Base-by-base conservation (phyloP, 2,329 filamentous ascomycete genomes). In the Clarireedia paspali region DNA sequence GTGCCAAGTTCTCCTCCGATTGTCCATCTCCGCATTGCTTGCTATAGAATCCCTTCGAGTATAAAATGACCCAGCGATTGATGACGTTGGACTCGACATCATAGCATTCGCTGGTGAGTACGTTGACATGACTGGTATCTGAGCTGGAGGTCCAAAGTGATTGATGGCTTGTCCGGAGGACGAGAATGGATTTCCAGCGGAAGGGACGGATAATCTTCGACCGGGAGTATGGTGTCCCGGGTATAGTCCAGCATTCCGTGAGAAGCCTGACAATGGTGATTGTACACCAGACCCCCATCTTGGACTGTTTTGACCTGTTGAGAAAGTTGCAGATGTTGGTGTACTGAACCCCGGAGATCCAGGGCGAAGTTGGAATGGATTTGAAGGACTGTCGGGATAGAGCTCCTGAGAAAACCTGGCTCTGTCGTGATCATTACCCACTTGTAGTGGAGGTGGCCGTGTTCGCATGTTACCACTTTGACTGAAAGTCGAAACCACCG, bases 1-100 rank as follows among this genome's bases (percentile, higher is more conserved):
- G 71, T 96, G 91, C 91, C 91, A 96, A 2, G 91, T 96, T 53
- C 91, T 82, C 59, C 91, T 79, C 61, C 91, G 83, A 81, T 85
- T 89, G 55, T 89, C 87, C 44, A 90, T 85, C 60, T 95, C 90
- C 0, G 80, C 12, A 74, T 77, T 75, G 51, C 78, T 82, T 7
- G 79, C 74, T 2, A 75, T 75, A 0, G 88, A 87, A 42, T 91
- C 87, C 44, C 85, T 78, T 30, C 86, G 75, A 4, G 81, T 78
- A 71, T 83, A 86, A 6, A 77, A 75, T 36, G 84, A 82, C 9
- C 63, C 63, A 17, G 52, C 64, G 0, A 79, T 77, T 0, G 84
- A 82, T 44, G 75, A 79, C 0, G 83, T 87, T 5, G 90, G 90
- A 77, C 73, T 89, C 60, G 71, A 83, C 59, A 86, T 76, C 50